phyloP scores from a whole-genome alignment of 2,329 filamentous ascomycete genomes.

The Aspergillus unguis region DNA sequence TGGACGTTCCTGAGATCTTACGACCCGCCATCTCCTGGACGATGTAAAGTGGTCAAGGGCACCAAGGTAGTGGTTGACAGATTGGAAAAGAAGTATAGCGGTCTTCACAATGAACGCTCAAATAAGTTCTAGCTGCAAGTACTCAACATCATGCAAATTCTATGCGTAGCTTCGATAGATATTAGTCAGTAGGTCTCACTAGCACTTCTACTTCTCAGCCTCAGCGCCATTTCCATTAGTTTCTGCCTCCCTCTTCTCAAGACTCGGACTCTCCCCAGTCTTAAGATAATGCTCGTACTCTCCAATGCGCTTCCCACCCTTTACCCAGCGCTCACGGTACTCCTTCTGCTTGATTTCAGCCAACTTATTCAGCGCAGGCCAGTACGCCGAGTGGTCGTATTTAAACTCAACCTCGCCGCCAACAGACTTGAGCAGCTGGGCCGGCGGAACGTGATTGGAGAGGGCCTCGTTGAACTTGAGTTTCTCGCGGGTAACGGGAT shows the following conservation, averaged over 20 bases:
- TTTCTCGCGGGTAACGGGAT: slow-evolving; percentile 88
- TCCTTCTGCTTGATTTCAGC: slow-evolving; percentile 63
- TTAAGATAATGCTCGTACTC: slow-evolving; percentile 86
- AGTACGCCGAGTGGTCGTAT: slow-evolving; percentile 86
- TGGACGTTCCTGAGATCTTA: too few species aligned
- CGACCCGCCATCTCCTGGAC: too few species aligned
- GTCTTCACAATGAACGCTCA: too few species aligned
- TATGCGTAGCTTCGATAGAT: too few species aligned
- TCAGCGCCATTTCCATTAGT: background rate
- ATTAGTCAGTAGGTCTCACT: too few species aligned
- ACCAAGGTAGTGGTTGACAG: too few species aligned
- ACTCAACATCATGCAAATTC: too few species aligned
- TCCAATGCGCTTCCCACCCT: slow-evolving; percentile 75
- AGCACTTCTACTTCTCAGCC: too few species aligned
- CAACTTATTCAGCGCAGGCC: slow-evolving; percentile 76
- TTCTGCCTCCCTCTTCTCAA: slow-evolving; percentile 29
- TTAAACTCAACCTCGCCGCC: slow-evolving; percentile 81
- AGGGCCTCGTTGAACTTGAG: slow-evolving; percentile 97
- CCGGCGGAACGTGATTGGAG: slow-evolving; percentile 71
- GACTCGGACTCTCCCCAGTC: slow-evolving; percentile 54
- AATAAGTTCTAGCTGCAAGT: too few species aligned
- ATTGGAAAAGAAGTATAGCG: too few species aligned
- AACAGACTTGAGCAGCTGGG: slow-evolving; percentile 77
- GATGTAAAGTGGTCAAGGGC: too few species aligned
- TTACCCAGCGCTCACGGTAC: slow-evolving; percentile 69